A percentile compares a stretch with the other conserved stretches of the same genome.
Conservation (phyloP, 257 asterid genomes). For the Solanum gandarillasii region DNA sequence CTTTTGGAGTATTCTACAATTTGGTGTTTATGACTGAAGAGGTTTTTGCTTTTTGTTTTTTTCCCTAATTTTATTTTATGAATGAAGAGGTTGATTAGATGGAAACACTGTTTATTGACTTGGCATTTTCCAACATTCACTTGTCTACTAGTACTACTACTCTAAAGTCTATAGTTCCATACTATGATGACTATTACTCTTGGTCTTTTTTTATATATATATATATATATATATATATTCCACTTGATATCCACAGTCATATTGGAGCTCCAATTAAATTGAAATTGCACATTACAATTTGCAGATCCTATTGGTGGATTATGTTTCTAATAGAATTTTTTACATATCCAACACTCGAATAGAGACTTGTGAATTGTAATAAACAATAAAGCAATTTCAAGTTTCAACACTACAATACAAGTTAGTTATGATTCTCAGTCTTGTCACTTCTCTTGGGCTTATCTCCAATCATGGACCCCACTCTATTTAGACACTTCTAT, state of each 20-base stretch:
- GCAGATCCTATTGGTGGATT: not conserved
- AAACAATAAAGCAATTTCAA: too few relatives aligned
- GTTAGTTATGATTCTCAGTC: not conserved
- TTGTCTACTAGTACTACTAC: not conserved
- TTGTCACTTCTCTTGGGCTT: slow-evolving; percentile 4
- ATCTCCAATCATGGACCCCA: not conserved
- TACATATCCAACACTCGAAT: too few relatives aligned
- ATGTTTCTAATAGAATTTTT: too few relatives aligned
- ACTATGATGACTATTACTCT: not conserved
- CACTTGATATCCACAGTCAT: too few relatives aligned
- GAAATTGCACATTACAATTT: too few relatives aligned
- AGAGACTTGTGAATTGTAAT: too few relatives aligned
- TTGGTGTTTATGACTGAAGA: not conserved
- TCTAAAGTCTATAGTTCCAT: not conserved
- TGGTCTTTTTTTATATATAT: too few relatives aligned
- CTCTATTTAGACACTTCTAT: not conserved
- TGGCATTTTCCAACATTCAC: slow-evolving; percentile 10
- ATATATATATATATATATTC: too few relatives aligned
- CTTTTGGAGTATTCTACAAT: not conserved
- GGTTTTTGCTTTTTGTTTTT: too few relatives aligned
- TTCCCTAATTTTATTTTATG: not conserved
- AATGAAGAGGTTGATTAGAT: not conserved
- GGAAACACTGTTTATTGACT: slow-evolving; percentile 4
- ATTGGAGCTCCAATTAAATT: too few relatives aligned
- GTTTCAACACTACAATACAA: too few relatives aligned